Evolutionary conservation across 2,329 filamentous ascomycete species (phyloP).

Genomic region (Colletotrichum costaricense): DNA sequence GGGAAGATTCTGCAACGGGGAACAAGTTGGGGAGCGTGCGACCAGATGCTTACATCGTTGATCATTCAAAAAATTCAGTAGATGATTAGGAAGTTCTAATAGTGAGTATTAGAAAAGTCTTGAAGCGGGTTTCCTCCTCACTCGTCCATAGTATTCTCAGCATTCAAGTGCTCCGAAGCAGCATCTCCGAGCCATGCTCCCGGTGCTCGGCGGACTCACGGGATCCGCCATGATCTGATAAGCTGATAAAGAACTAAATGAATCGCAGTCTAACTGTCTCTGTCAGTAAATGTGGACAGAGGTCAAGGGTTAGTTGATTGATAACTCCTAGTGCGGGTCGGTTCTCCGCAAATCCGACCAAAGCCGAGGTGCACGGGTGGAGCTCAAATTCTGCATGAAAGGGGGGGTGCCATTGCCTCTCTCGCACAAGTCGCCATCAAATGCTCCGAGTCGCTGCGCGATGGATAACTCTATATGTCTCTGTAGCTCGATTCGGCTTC

Average conservation of each 20-base stretch:
- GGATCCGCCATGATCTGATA: neutral
- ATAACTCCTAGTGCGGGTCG: neutral
- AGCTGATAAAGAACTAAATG: neutral
- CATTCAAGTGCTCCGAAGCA: neutral
- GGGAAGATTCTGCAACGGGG: too few relatives aligned
- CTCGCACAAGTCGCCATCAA: neutral
- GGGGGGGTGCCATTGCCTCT: neutral
- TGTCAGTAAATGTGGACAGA: neutral
- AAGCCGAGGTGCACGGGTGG: neutral
- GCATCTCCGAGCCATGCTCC: neutral
- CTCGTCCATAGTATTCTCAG: neutral
- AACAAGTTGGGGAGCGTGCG: too few relatives aligned
- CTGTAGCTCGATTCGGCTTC: conserved; percentile 39
- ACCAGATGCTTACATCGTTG: too few relatives aligned
- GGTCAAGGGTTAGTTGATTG: neutral
- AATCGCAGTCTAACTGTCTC: neutral
- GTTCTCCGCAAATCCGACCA: neutral
- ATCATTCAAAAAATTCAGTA: too few relatives aligned
- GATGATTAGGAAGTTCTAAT: too few relatives aligned
- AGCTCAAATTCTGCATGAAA: neutral
- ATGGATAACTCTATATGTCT: conserved; percentile 30
- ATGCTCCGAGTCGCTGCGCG: neutral
- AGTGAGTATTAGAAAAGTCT: too few relatives aligned
- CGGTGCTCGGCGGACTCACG: neutral
- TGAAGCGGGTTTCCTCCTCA: neutral